Percentiles rank a stretch among this genome's conserved stretches.
Evolutionary conservation across 768 basidiomycete species (phyloP).

Genomic region (Tulasnella sp.): DNA sequence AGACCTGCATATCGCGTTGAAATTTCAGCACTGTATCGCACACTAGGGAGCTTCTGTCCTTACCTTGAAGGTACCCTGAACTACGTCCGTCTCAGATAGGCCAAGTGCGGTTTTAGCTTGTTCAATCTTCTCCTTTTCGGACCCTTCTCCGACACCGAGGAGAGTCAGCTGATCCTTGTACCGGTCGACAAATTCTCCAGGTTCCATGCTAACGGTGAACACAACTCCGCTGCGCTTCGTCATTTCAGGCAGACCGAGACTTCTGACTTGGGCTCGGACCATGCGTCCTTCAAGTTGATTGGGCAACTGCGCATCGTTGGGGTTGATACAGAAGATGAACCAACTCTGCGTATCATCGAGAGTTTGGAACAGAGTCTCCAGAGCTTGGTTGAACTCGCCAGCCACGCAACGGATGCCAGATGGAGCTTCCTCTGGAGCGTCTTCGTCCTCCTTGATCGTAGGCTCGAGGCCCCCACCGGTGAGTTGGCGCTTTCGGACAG

Average conservation of each 20-base stretch:
- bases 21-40: conserved; percentile 8
- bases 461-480: conserved; percentile 32
- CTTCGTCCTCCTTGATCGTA: conserved; percentile 37
- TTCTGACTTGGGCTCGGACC: conserved; percentile 86
- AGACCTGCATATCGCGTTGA: conserved; percentile 50
- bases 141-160: conserved; percentile 52
- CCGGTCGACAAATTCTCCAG: conserved; percentile 75
- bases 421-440: conserved; percentile 29
- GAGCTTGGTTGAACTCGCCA: conserved; percentile 77
- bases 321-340: conserved; percentile 88
- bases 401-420: conserved; percentile 61
- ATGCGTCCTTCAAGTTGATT: conserved; percentile 88
- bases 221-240: conserved; percentile 55
- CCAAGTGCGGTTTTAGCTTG: conserved; percentile 50
- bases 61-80: conserved; percentile 79
- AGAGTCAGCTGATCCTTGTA: conserved; percentile 61
- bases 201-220: conserved; percentile 80
- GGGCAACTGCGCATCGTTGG: conserved; percentile 91
- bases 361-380: conserved; percentile 80
- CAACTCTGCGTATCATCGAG: conserved; percentile 84
- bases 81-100: conserved; percentile 62
- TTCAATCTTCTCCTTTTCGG: conserved; percentile 51
- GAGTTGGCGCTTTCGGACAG: conserved; percentile 52
- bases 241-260: conserved; percentile 70
- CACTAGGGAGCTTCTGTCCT: conserved; percentile 22